Conservation (phyloP, 805 yeast genomes). For the Saturnispora besseyi region DNA sequence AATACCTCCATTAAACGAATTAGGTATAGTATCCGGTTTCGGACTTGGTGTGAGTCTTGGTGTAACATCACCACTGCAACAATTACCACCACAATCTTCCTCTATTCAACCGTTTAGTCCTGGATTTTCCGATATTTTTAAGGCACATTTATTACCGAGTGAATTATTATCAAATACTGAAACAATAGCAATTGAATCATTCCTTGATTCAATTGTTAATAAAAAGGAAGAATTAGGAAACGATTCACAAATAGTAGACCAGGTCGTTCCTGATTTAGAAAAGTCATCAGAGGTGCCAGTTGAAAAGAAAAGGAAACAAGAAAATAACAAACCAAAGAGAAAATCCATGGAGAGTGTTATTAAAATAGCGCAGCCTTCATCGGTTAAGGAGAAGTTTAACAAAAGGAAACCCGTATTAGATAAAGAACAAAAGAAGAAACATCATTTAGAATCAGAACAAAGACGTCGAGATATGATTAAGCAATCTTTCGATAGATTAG, state of each 20-base stretch:
- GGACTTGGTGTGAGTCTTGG: neutral
- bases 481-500: constrained; percentile 29
- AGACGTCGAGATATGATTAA: constrained; percentile 30
- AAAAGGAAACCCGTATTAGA: constrained; percentile 15
- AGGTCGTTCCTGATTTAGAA: neutral
- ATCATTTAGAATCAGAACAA: constrained; percentile 33
- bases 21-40: neutral
- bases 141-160: constrained; percentile 1
- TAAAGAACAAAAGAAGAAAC: constrained; percentile 27
- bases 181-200: constrained; percentile 27
- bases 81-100: neutral
- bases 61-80: neutral
- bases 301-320: neutral
- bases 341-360: neutral
- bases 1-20: neutral
- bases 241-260: neutral
- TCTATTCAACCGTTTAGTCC: neutral
- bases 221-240: constrained; percentile 12
- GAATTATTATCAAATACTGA: constrained; percentile 29
- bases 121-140: neutral
- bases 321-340: neutral
- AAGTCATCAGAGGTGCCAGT: neutral
- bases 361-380: neutral
- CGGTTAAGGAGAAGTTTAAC: neutral
- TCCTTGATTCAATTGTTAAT: constrained; percentile 30